A percentile compares a stretch with the other conserved stretches of the same genome.
Evolutionary conservation across 164 flowering plant genomes (phyloP).

Genomic region (Akebia trifoliata): DNA sequence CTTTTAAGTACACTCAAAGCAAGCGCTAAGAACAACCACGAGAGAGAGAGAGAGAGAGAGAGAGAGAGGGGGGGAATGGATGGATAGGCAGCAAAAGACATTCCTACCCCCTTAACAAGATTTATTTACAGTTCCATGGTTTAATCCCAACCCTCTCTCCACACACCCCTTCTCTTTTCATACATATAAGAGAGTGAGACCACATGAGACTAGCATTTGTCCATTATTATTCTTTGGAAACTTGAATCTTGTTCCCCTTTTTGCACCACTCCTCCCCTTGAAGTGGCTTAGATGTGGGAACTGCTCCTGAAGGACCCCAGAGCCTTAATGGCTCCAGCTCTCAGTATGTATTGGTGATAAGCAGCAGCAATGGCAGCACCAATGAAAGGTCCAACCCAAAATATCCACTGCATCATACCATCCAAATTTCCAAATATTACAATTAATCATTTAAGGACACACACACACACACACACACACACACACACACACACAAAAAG

Average conservation of each 20-base stretch:
- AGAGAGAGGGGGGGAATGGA: too few relatives aligned
- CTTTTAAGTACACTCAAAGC: too few relatives aligned
- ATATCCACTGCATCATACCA: constrained; percentile 67
- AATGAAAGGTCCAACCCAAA: constrained; percentile 93
- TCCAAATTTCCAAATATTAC: neutral
- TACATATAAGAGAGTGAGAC: neutral
- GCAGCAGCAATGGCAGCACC: constrained; percentile 85
- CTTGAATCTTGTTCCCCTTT: neutral
- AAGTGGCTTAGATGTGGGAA: constrained; percentile 10
- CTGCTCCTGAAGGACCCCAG: constrained; percentile 90
- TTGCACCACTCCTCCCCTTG: neutral
- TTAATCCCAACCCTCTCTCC: neutral
- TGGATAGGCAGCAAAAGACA: neutral
- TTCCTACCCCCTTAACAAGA: neutral
- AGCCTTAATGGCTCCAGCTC: constrained; percentile 84
- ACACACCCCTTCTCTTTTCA: neutral
- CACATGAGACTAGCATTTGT: neutral
- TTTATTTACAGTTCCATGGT: constrained; percentile 20
- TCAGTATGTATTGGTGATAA: constrained; percentile 76
- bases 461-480: too few relatives aligned
- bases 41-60: too few relatives aligned
- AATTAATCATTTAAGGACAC: too few relatives aligned
- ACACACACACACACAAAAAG: too few relatives aligned
- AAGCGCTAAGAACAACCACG: too few relatives aligned
- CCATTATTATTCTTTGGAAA: neutral